phyloP scores from a whole-genome alignment of 352 stramenopile species.

The Phytophthora vignae region DNA sequence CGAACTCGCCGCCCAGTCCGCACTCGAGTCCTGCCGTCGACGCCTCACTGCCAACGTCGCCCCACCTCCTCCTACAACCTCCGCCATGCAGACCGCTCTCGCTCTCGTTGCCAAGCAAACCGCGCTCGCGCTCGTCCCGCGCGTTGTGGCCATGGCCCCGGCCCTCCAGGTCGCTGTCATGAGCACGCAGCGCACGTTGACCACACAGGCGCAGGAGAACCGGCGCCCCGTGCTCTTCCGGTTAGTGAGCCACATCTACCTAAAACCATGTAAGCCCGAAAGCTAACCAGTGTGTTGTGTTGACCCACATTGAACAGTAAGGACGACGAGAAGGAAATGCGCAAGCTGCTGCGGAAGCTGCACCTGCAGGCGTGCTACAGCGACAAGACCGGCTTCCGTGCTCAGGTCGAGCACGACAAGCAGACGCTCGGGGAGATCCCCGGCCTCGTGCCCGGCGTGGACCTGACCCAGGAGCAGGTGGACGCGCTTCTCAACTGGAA shows the following conservation, averaged over 20 bases:
- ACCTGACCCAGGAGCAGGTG: constrained; percentile 67
- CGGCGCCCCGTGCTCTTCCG: constrained; percentile 34
- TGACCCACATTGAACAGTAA: constrained; percentile 51
- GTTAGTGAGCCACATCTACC: constrained; percentile 5
- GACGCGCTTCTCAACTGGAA: constrained; percentile 87
- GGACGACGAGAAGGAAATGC: constrained; percentile 84
- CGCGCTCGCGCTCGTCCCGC: constrained; percentile 24
- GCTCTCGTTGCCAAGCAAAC: constrained; percentile 37
- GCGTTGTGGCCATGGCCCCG: constrained; percentile 26
- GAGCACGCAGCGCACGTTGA: constrained; percentile 29
- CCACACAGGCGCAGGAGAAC: constrained; percentile 40
- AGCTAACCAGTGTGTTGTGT: constrained; percentile 13
- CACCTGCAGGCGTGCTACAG: constrained; percentile 72
- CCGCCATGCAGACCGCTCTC: constrained; percentile 35
- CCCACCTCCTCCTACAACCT: not conserved
- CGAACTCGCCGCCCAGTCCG: constrained; percentile 28
- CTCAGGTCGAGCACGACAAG: constrained; percentile 72
- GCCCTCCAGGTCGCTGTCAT: constrained; percentile 34
- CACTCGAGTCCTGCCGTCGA: constrained; percentile 16
- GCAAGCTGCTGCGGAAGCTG: constrained; percentile 84
- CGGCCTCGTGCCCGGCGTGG: constrained; percentile 61
- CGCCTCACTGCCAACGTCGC: constrained; percentile 17
- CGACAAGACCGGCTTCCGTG: constrained; percentile 59
- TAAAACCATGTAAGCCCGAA: not conserved
- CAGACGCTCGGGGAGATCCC: constrained; percentile 68